Evolutionary conservation across 306 rosid species (phyloP).

Genomic region (Vicia villosa): DNA sequence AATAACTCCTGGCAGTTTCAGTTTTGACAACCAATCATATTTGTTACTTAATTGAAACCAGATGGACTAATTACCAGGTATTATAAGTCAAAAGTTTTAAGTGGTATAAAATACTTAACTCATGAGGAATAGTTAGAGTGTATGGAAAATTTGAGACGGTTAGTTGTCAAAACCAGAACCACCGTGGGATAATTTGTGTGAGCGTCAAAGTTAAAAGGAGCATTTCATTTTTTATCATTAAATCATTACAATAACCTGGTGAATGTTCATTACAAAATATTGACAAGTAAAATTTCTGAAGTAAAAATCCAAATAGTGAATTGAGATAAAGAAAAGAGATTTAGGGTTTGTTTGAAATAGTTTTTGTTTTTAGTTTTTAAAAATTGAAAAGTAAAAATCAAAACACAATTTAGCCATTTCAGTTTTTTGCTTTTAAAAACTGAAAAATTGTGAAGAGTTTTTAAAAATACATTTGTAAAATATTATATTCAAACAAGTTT

Average conservation of each 20-base stretch:
- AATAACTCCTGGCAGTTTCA: not conserved
- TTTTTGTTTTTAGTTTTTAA: too few species aligned
- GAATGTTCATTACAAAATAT: conserved; percentile 1
- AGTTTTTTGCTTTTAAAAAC: too few species aligned
- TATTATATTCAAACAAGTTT: too few species aligned
- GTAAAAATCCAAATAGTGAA: not conserved
- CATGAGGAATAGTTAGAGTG: not conserved
- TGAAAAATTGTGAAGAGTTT: too few species aligned
- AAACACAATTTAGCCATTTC: too few species aligned
- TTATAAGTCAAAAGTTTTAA: not conserved
- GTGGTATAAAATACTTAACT: not conserved
- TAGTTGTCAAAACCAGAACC: not conserved
- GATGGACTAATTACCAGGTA: not conserved
- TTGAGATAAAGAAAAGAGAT: not conserved
- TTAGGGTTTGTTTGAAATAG: too few species aligned
- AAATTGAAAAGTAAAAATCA: too few species aligned
- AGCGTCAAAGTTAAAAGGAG: not conserved
- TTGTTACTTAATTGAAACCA: not conserved
- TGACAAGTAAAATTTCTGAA: not conserved
- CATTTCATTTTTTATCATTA: not conserved
- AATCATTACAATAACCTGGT: not conserved
- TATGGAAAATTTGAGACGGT: not conserved
- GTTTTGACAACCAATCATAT: not conserved
- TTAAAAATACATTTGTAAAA: too few species aligned
- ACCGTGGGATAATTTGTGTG: not conserved